Percentiles rank a stretch among this genome's conserved stretches.
Conservation (phyloP, 768 basidiomycete species). For the Russula dissimulans region DNA sequence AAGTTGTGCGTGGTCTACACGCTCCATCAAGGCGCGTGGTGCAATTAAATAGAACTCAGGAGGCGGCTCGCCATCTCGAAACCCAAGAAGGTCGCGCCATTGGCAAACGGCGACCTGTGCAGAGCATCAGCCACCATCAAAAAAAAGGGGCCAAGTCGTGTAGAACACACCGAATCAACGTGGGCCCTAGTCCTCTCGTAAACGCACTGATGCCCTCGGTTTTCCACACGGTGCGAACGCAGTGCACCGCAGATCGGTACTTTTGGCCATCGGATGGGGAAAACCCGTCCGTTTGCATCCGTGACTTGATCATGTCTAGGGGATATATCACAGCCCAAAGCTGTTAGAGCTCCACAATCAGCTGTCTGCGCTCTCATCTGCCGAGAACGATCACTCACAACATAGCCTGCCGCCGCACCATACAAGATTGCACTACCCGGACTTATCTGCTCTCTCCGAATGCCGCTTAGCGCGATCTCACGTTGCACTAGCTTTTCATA, state of each 20-base stretch:
- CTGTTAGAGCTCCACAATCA: slow-evolving; percentile 29
- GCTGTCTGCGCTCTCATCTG: slow-evolving; percentile 6
- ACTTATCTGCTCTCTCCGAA: slow-evolving; percentile 65
- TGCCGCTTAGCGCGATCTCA: slow-evolving; percentile 67
- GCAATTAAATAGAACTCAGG: slow-evolving; percentile 32
- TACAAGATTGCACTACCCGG: slow-evolving; percentile 74
- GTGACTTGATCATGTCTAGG: slow-evolving; percentile 92
- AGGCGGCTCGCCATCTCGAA: slow-evolving; percentile 86
- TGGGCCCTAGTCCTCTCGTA: slow-evolving; percentile 84
- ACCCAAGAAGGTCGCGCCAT: slow-evolving; percentile 93
- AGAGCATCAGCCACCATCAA: slow-evolving; percentile 7
- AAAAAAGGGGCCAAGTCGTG: slow-evolving; percentile 6
- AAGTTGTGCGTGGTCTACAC: background rate
- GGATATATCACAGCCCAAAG: slow-evolving; percentile 92
- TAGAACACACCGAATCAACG: slow-evolving; percentile 71
- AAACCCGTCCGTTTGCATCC: slow-evolving; percentile 93
- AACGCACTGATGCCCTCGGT: slow-evolving; percentile 82
- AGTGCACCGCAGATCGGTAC: slow-evolving; percentile 76
- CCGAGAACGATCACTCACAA: slow-evolving; percentile 34
- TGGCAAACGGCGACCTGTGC: slow-evolving; percentile 84
- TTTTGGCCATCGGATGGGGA: slow-evolving; percentile 64
- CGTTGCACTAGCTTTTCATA: slow-evolving; percentile 90
- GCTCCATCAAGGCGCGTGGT: background rate
- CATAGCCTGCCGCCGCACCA: slow-evolving; percentile 89
- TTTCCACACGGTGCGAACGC: slow-evolving; percentile 72